phyloP scores from a whole-genome alignment of 257 asterid genomes.

The Asclepias syriaca region DNA sequence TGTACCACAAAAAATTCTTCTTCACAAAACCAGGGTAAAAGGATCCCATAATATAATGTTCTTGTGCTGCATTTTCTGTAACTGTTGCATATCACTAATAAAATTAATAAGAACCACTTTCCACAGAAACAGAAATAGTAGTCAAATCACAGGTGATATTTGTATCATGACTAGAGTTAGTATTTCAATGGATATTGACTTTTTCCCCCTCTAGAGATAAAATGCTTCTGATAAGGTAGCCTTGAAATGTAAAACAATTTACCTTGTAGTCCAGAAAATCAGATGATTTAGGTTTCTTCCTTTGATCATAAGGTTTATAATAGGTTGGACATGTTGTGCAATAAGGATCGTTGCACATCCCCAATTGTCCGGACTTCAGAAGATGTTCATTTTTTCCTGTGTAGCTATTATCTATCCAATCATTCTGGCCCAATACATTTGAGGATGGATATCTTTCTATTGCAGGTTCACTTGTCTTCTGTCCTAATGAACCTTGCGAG shows the following conservation, averaged over 20 bases:
- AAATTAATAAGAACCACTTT: background rate
- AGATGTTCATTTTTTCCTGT: slow-evolving; percentile 64
- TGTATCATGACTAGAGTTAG: background rate
- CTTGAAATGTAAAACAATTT: slow-evolving; percentile 11
- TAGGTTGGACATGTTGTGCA: slow-evolving; percentile 90
- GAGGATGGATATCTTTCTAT: slow-evolving; percentile 50
- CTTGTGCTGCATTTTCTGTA: background rate
- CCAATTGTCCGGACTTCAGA: slow-evolving; percentile 79
- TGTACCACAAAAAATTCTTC: background rate
- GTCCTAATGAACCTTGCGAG: slow-evolving; percentile 31
- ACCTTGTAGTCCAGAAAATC: slow-evolving; percentile 71
- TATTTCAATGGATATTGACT: background rate
- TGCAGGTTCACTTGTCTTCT: slow-evolving; percentile 27
- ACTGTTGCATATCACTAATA: background rate
- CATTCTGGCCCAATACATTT: slow-evolving; percentile 27
- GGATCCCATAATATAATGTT: background rate
- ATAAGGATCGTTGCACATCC: slow-evolving; percentile 89
- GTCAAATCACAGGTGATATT: background rate
- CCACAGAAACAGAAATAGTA: background rate
- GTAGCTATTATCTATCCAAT: slow-evolving; percentile 38
- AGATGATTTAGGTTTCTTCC: slow-evolving; percentile 40
- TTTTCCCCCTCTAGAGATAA: background rate
- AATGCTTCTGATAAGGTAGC: background rate
- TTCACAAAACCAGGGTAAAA: background rate
- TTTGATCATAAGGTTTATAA: slow-evolving; percentile 43